A percentile compares a stretch with the other conserved stretches of the same genome.
Conservation (phyloP, 1,284 basidiomycete species). For the Schizophyllum commune region DNA sequence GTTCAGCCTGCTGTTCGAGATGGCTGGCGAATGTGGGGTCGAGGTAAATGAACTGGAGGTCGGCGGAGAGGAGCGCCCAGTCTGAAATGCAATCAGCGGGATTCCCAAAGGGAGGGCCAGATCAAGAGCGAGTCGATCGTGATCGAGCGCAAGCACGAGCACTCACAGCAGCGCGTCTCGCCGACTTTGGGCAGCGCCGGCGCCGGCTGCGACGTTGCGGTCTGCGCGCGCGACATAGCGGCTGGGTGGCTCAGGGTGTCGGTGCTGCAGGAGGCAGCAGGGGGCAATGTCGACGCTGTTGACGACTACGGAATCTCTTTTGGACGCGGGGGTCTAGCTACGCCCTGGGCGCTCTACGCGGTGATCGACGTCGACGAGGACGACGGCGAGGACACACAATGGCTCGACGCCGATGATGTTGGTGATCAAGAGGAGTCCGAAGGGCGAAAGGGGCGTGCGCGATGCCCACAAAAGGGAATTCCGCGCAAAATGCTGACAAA, state of each 20-base stretch:
- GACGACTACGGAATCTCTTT: no score
- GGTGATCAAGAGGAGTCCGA: neutral
- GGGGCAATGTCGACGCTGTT: constrained; percentile 2
- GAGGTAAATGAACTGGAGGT: constrained; percentile 80
- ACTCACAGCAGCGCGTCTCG: constrained; percentile 70
- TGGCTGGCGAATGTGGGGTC: constrained; percentile 81
- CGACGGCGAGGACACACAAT: neutral
- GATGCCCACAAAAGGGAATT: neutral
- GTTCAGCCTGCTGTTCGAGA: constrained; percentile 63
- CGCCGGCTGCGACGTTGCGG: neutral
- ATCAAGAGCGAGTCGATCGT: constrained; percentile 17
- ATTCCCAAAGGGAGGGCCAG: neutral
- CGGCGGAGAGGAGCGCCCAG: constrained; percentile 66
- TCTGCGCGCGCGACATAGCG: neutral
- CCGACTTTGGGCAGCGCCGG: constrained; percentile 46
- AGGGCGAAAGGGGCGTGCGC: neutral
- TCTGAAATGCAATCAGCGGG: constrained; percentile 26
- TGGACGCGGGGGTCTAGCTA: no score
- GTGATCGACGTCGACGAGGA: neutral
- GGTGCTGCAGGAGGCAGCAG: constrained; percentile 17
- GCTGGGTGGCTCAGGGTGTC: constrained; percentile 7
- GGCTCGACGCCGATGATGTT: neutral
- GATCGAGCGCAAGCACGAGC: constrained; percentile 19
- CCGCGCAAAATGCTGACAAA: neutral
- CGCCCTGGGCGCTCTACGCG: no score